These are phyloP conservation scores for Thermothelomyces thermophilus DNA, from an alignment of 2,329 filamentous ascomycete genomes.

Conservation along the genomic window DNA sequence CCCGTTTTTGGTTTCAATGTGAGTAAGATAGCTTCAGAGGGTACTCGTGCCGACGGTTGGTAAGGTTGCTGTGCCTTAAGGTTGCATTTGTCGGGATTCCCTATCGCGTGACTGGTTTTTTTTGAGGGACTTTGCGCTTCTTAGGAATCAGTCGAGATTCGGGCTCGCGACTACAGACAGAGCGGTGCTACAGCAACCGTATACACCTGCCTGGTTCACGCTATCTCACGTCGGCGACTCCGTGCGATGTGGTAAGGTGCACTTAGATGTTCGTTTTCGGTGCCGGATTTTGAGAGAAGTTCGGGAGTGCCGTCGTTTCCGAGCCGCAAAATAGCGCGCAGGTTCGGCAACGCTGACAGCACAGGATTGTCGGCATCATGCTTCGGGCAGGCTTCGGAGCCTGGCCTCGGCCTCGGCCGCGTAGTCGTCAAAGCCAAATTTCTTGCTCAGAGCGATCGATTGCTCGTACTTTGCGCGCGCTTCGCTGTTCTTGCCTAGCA, in stretches of 20 bases:
- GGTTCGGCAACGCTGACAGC: no score
- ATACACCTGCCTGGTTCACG: no score
- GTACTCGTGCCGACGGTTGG: neutral
- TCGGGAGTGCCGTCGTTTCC: neutral
- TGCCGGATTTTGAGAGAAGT: neutral
- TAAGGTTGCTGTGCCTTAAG: neutral
- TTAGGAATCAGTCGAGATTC: no score
- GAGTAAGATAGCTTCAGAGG: no score
- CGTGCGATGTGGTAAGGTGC: no score
- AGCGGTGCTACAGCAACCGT: no score
- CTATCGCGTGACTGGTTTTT: no score
- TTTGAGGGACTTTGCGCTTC: no score
- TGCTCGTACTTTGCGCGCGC: slow-evolving; percentile 65
- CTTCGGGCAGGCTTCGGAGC: slow-evolving; percentile 26
- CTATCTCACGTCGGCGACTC: no score
- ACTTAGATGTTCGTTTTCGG: neutral
- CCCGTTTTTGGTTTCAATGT: no score
- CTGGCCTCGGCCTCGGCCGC: slow-evolving; percentile 47
- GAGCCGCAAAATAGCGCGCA: neutral
- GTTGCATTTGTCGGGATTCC: slow-evolving; percentile 1
- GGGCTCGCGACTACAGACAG: no score
- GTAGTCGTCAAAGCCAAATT: slow-evolving; percentile 46
- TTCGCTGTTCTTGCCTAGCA: slow-evolving; percentile 58
- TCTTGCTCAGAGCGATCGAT: slow-evolving; percentile 54
- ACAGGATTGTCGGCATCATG: neutral